phyloP scores from a whole-genome alignment of 805 yeast genomes.

The Cyberlindnera maritima region DNA sequence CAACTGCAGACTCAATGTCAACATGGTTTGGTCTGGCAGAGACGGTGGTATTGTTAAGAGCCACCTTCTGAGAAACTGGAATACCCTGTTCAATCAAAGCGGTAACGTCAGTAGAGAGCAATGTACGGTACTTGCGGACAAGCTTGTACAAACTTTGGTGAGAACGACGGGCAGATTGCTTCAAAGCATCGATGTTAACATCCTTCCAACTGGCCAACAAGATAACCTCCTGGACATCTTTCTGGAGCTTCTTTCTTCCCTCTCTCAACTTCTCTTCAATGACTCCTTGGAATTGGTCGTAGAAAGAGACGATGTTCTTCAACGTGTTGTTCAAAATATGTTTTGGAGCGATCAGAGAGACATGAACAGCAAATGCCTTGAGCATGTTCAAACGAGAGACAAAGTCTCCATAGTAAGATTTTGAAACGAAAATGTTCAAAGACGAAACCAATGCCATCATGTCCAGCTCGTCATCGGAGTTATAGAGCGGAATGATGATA shows the following conservation, averaged over 20 bases:
- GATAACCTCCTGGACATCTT: conserved; percentile 81
- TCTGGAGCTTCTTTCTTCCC: conserved; percentile 58
- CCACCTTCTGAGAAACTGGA: conserved; percentile 24
- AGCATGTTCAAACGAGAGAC: conserved; percentile 55
- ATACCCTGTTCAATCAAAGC: conserved; percentile 61
- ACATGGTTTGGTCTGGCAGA: conserved; percentile 5
- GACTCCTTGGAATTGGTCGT: conserved; percentile 56
- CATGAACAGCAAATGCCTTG: conserved; percentile 61
- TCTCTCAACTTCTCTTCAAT: conserved; percentile 44
- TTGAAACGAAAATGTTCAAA: conserved; percentile 71
- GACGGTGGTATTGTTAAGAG: conserved; percentile 4
- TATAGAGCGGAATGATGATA: conserved; percentile 47
- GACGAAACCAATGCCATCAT: conserved; percentile 47
- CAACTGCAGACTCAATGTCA: conserved; percentile 12
- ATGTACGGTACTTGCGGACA: conserved; percentile 73
- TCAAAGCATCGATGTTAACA: conserved; percentile 87
- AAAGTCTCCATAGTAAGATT: conserved; percentile 76
- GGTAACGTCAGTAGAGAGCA: conserved; percentile 51
- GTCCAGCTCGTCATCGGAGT: conserved; percentile 35
- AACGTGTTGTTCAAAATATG: conserved; percentile 39
- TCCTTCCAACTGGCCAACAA: conserved; percentile 96
- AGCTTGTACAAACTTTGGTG: conserved; percentile 81
- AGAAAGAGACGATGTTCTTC: conserved; percentile 58
- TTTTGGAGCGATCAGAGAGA: conserved; percentile 31
- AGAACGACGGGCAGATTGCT: conserved; percentile 89